phyloP scores from a whole-genome alignment of 2,329 filamentous ascomycete genomes.

The Fusarium coicis region DNA sequence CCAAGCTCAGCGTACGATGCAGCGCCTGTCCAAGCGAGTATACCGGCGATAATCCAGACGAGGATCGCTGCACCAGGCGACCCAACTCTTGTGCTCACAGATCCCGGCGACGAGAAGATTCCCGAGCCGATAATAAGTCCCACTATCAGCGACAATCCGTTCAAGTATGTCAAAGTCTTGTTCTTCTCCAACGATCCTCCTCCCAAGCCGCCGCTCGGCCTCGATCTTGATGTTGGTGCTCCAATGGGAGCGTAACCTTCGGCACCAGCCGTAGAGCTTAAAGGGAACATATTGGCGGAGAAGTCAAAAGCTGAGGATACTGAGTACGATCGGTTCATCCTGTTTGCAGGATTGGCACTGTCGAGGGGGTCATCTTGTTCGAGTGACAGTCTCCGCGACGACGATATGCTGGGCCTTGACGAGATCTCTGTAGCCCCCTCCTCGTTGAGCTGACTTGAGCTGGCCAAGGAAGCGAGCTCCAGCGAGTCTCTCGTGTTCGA shows the following conservation, averaged over 20 bases:
- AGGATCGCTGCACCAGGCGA: conserved; percentile 90
- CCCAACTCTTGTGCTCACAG: conserved; percentile 91
- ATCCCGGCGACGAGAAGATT: conserved; percentile 93
- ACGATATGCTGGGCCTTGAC: conserved; percentile 87
- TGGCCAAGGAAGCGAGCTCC: conserved; percentile 94
- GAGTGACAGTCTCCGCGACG: conserved; percentile 90
- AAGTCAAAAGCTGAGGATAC: conserved; percentile 96
- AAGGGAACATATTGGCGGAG: conserved; percentile 88
- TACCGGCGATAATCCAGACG: conserved; percentile 91
- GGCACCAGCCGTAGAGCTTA: conserved; percentile 80
- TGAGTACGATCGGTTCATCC: conserved; percentile 78
- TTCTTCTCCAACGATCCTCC: conserved; percentile 90
- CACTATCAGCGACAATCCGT: conserved; percentile 89
- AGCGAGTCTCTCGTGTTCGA: conserved; percentile 83
- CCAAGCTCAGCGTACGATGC: conserved; percentile 96
- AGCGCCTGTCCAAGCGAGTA: conserved; percentile 95
- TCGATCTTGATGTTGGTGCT: conserved; percentile 70
- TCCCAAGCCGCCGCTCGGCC: conserved; percentile 63
- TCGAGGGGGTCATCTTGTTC: conserved; percentile 80
- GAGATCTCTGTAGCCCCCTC: conserved; percentile 71
- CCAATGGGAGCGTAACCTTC: conserved; percentile 87
- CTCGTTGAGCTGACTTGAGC: conserved; percentile 70
- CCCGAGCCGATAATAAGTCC: conserved; percentile 96
- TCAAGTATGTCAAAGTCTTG: conserved; percentile 94
- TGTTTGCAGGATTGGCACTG: conserved; percentile 62